These are phyloP conservation scores for Botrytis pseudocinerea DNA, from an alignment of 2,329 filamentous ascomycete genomes.

Conservation along the genomic window DNA sequence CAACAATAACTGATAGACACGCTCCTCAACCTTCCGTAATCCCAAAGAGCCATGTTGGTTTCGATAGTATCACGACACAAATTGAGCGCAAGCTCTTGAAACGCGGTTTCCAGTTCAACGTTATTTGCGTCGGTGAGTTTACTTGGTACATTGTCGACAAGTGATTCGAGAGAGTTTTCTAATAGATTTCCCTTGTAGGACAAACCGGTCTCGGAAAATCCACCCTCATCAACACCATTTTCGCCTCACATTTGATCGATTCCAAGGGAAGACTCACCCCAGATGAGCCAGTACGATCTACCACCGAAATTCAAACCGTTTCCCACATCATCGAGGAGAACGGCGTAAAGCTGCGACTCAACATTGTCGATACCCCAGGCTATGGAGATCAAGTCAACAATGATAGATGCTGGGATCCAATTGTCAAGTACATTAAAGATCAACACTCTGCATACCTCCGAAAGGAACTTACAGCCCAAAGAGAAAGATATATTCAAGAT, in stretches of 20 bases:
- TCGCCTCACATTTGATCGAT: constrained; percentile 98
- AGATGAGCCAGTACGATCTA: constrained; percentile 89
- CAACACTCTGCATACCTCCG: constrained; percentile 98
- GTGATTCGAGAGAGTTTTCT: constrained; percentile 26
- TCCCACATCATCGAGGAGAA: constrained; percentile 99
- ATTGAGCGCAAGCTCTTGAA: constrained; percentile 99
- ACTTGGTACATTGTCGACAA: neutral
- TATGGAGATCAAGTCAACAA: constrained; percentile 99
- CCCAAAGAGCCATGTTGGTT: constrained; percentile 98
- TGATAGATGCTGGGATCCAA: constrained; percentile 99
- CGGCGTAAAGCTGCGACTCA: constrained; percentile 92
- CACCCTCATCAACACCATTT: constrained; percentile 99
- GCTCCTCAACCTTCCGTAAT: constrained; percentile 53
- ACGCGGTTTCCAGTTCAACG: constrained; percentile 99
- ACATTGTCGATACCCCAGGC: constrained; percentile 98
- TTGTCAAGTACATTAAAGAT: constrained; percentile 99
- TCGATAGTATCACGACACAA: constrained; percentile 99
- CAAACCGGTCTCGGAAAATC: constrained; percentile 99
- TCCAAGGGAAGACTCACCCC: constrained; percentile 94
- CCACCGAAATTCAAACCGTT: constrained; percentile 96
- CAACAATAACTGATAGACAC: constrained; percentile 40
- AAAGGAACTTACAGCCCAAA: constrained; percentile 98
- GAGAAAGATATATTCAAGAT: constrained; percentile 98
- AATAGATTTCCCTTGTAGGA: constrained; percentile 54
- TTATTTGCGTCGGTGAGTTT: constrained; percentile 94